Conservation (phyloP, 345 rosid species). For the Eucalyptus caleyi region DNA sequence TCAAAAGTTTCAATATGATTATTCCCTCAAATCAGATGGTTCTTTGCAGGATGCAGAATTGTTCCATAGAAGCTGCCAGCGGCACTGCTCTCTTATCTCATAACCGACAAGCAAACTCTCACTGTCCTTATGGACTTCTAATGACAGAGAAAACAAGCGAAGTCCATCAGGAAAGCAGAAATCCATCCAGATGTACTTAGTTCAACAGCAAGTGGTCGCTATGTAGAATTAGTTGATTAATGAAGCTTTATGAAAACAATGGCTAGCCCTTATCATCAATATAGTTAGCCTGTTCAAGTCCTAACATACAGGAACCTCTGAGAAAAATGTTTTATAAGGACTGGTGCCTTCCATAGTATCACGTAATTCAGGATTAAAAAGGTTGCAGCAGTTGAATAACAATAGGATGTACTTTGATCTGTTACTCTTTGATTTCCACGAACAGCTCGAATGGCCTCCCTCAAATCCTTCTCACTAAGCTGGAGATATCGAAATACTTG, state of each 20-base stretch:
- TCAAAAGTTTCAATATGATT: background rate
- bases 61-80: background rate
- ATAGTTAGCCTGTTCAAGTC: background rate
- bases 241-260: background rate
- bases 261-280: background rate
- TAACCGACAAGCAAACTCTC: background rate
- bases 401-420: conserved; percentile 48
- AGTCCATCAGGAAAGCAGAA: background rate
- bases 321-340: background rate
- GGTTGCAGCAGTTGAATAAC: background rate
- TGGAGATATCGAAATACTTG: conserved; percentile 42
- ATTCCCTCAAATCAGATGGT: background rate
- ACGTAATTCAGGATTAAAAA: background rate
- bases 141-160: background rate
- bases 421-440: conserved; percentile 87
- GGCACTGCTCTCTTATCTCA: background rate
- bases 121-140: background rate
- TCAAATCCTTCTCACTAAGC: conserved; percentile 51
- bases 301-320: background rate
- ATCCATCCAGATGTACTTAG: background rate
- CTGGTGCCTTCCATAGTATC: background rate
- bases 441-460: conserved; percentile 56
- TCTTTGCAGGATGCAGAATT: background rate
- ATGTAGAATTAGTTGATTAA: background rate
- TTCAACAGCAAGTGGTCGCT: background rate